A percentile compares a stretch with the other conserved stretches of the same genome.
Evolutionary conservation across 2,329 filamentous ascomycete genomes (phyloP).

Genomic region (Aspergillus ustus): DNA sequence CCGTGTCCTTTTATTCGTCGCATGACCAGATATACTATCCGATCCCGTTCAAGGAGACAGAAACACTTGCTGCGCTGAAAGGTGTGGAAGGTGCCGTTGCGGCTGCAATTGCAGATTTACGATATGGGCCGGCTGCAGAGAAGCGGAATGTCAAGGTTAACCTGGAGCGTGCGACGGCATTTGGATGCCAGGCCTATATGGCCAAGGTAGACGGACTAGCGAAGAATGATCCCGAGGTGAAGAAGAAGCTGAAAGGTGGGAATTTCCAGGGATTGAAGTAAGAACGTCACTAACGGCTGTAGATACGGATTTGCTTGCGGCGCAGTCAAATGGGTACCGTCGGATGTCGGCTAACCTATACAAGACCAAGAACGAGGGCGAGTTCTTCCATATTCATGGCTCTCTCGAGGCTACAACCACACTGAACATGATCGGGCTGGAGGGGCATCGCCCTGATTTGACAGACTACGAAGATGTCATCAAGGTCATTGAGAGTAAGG

Average conservation of each 20-base stretch:
- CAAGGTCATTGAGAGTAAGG: slow-evolving; percentile 62
- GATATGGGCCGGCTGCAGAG: slow-evolving; percentile 49
- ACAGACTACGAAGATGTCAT: slow-evolving; percentile 65
- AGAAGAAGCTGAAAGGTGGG: slow-evolving; percentile 44
- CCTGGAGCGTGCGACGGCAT: slow-evolving; percentile 46
- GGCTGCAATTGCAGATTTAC: slow-evolving; percentile 62
- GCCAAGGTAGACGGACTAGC: slow-evolving; percentile 46
- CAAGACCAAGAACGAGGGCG: slow-evolving; percentile 65
- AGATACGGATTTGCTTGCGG: slow-evolving; percentile 74
- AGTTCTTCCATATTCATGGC: slow-evolving; percentile 77
- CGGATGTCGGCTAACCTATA: slow-evolving; percentile 75
- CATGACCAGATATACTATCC: slow-evolving; percentile 46
- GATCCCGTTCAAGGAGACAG: slow-evolving; percentile 58
- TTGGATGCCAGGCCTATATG: slow-evolving; percentile 48
- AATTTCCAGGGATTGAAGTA: not conserved
- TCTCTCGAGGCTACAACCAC: slow-evolving; percentile 73
- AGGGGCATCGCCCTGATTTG: slow-evolving; percentile 64
- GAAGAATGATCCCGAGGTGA: slow-evolving; percentile 44
- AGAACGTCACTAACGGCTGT: slow-evolving; percentile 19
- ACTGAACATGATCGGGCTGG: slow-evolving; percentile 70
- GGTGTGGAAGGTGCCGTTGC: slow-evolving; percentile 65
- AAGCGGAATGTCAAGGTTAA: slow-evolving; percentile 42
- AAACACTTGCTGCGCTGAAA: slow-evolving; percentile 61
- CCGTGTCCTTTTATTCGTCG: slow-evolving; percentile 42
- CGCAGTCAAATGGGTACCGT: slow-evolving; percentile 73